phyloP scores from a whole-genome alignment of 441 rosid genomes.

The Populus hybrid region DNA sequence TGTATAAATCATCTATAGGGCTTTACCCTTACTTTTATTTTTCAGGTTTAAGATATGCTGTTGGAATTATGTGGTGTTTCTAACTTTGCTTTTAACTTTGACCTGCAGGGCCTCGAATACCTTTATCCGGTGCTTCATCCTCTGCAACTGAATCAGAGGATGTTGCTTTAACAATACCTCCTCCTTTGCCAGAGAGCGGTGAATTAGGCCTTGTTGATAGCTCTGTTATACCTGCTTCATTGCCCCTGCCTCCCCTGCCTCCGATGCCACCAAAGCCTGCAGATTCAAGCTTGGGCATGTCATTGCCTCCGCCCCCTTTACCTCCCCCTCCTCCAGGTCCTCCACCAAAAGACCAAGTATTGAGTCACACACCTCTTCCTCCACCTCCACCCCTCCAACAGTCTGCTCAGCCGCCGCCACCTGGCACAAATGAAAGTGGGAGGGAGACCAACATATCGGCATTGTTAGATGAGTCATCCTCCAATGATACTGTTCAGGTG shows the following conservation, averaged over 20 bases:
- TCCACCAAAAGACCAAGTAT: constrained; percentile 62
- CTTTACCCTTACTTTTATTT: constrained; percentile 3
- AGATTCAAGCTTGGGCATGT: constrained; percentile 34
- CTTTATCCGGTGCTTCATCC: constrained; percentile 61
- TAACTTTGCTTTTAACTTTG: constrained; percentile 13
- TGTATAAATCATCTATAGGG: constrained; percentile 93
- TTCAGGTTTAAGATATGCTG: not conserved
- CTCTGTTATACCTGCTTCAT: constrained; percentile 41
- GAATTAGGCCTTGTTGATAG: constrained; percentile 35
- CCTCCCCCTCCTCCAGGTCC: constrained; percentile 97
- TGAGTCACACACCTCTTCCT: constrained; percentile 51
- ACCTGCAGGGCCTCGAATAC: constrained; percentile 70
- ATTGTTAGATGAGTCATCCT: constrained; percentile 38
- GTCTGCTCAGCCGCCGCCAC: constrained; percentile 58
- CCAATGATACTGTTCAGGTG: constrained; percentile 52
- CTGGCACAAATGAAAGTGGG: constrained; percentile 45
- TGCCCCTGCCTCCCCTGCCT: constrained; percentile 81
- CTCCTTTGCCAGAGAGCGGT: constrained; percentile 63
- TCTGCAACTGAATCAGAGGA: constrained; percentile 57
- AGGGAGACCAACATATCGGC: constrained; percentile 42
- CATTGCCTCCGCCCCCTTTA: constrained; percentile 59
- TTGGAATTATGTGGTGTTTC: not conserved
- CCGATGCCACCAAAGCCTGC: constrained; percentile 72
- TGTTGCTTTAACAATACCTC: constrained; percentile 46
- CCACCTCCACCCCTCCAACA: constrained; percentile 61